Conservation (phyloP, 139 green algal genomes). For the Edaphochlamys debaryana region DNA sequence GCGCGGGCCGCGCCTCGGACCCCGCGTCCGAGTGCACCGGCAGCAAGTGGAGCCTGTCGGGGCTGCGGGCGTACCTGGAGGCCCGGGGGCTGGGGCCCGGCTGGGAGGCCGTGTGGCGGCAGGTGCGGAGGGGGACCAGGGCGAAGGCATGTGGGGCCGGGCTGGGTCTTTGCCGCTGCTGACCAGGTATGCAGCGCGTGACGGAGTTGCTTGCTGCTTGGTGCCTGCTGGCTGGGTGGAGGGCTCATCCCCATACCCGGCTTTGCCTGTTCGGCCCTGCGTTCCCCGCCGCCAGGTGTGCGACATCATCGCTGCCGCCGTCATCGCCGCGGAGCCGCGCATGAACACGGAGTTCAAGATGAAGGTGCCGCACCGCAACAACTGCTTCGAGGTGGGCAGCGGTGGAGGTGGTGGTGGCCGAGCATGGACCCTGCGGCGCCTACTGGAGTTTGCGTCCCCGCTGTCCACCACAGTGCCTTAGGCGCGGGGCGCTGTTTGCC, state of each 20-base stretch:
- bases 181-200: too few relatives aligned
- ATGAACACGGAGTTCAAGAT: constrained; percentile 74
- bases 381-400: constrained; percentile 65
- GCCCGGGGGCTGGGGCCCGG: constrained; percentile 7
- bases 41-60: constrained; percentile 62
- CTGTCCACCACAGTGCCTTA: too few relatives aligned
- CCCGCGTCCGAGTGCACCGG: constrained; percentile 27
- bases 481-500: too few relatives aligned
- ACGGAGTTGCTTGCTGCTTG: too few relatives aligned
- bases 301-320: constrained; percentile 60
- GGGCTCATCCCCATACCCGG: too few relatives aligned
- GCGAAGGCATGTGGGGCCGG: not conserved
- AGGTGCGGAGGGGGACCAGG: constrained; percentile 48
- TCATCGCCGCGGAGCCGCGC: constrained; percentile 64
- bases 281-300: constrained; percentile 47
- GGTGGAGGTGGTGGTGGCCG: not conserved
- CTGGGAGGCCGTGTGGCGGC: constrained; percentile 48
- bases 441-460: too few relatives aligned
- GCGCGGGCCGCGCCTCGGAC: not conserved
- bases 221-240: too few relatives aligned
- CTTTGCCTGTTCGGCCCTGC: too few relatives aligned
- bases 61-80: constrained; percentile 60
- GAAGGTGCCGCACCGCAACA: constrained; percentile 64
- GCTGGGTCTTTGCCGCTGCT: not conserved
- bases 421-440: too few relatives aligned